Conservation (phyloP, 192 early-diverging fungal genomes). For the Paraglomus occultum region DNA sequence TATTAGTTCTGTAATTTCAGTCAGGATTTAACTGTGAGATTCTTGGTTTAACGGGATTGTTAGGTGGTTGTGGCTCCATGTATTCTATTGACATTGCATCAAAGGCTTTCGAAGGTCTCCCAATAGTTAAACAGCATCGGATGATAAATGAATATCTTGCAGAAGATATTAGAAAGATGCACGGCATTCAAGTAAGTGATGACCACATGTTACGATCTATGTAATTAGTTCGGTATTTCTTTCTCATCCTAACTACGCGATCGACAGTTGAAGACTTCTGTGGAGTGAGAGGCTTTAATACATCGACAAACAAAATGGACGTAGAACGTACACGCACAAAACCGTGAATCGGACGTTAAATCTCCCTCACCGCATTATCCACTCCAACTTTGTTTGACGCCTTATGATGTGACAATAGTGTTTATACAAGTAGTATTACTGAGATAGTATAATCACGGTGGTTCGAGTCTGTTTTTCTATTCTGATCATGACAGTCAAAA, state of each 20-base stretch:
- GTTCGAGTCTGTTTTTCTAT: too few relatives aligned
- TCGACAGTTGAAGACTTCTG: too few relatives aligned
- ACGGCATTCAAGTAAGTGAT: conserved; percentile 67
- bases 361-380: too few relatives aligned
- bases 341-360: too few relatives aligned
- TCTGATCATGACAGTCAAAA: too few relatives aligned
- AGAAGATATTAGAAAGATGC: conserved; percentile 91
- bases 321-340: too few relatives aligned
- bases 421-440: too few relatives aligned
- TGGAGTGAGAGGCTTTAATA: too few relatives aligned
- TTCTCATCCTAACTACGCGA: not conserved
- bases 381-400: too few relatives aligned
- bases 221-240: not conserved
- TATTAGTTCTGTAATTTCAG: not conserved
- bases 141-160: conserved; percentile 84
- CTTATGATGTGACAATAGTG: too few relatives aligned
- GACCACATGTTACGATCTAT: conserved; percentile 24
- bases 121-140: conserved; percentile 86
- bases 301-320: too few relatives aligned
- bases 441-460: too few relatives aligned
- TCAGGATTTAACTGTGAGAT: not conserved
- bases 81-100: conserved; percentile 89
- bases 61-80: conserved; percentile 97
- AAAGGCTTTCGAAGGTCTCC: conserved; percentile 69
- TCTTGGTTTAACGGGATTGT: conserved; percentile 6